Evolutionary conservation across 108 stramenopile species (phyloP), one percentile per base, ranked within the genome.

Genomic region (Craspedostauros australis): DNA sequence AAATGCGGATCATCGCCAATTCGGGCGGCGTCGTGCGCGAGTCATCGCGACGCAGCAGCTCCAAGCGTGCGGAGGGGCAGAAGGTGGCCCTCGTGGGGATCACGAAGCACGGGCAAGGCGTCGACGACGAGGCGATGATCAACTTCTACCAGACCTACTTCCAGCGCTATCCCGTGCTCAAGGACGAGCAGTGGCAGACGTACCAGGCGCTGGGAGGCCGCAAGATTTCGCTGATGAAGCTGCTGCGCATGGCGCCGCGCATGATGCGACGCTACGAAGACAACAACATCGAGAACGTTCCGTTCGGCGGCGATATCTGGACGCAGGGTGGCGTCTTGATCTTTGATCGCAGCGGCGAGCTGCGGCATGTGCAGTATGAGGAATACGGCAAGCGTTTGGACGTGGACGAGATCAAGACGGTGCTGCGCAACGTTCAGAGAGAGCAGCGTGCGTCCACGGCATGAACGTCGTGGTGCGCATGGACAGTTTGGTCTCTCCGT

Each of bases 101-200:
- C 3, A 22, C 36, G 14, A 51, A 51, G 21, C n/a, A n/a, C n/a
- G 32, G 36, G 33, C 14, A 18, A 18, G 43, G 43, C 8, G n/a
- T n/a, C 43, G 43, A 44, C 7, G 43, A 44, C 15, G 16, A 44
- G 19, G 43, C 16, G n/a, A 12, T 44, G 11, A 14, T 44, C 11
- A n/a, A 12, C 8, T 44, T 44, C 43, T 44, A 16, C 43, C n/a
- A 18, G 11, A 18, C n/a, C 16, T 44, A 44, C 43, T 44, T 44
- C n/a, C 43, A 44, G 8, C 12, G 11, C 12, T 44, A 16, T 18
- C 43, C 43, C 7, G 19, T 44, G 16, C 19, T 12, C 43, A 7
- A 44, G n/a, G 43, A 44, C n/a, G 43, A 44, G 19, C n/a, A 44
- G 43, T 44, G 43, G 43, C 43, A 16, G 43, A 7, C n/a, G 15